phyloP scores from a whole-genome alignment of 1,284 basidiomycete species.

The Meira nashicola region DNA sequence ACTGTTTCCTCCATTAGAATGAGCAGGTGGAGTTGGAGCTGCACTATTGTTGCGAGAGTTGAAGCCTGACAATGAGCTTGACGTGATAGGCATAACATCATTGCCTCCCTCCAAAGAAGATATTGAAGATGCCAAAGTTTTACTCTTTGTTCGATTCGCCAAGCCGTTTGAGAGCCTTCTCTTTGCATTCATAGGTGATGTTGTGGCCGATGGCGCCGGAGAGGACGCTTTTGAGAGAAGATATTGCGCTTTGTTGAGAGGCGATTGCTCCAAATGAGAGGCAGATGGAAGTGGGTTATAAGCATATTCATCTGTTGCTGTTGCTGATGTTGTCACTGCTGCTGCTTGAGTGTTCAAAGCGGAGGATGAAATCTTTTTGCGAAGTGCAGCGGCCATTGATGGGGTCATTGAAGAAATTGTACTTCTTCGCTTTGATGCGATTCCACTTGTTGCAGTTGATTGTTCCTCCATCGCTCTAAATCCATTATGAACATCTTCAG shows the following conservation, averaged over 20 bases:
- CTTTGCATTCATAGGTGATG: neutral
- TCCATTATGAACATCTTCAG: neutral
- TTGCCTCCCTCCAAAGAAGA: too few species aligned
- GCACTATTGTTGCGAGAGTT: too few species aligned
- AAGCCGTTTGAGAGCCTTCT: too few species aligned
- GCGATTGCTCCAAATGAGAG: neutral
- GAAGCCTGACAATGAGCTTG: too few species aligned
- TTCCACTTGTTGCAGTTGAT: neutral
- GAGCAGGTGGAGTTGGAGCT: too few species aligned
- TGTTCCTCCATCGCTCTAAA: too few species aligned
- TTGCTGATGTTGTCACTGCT: neutral
- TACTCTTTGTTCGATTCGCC: too few species aligned
- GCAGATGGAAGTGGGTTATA: neutral
- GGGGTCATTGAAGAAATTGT: neutral
- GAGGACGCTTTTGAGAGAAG: neutral
- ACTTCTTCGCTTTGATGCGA: constrained; percentile 4
- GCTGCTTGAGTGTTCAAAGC: neutral
- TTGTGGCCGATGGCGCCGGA: neutral
- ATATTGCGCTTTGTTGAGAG: neutral
- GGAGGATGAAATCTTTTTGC: neutral
- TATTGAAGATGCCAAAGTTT: too few species aligned
- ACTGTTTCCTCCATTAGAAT: too few species aligned
- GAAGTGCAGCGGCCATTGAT: neutral
- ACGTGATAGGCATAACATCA: too few species aligned
- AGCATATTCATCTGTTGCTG: neutral